A percentile compares a stretch with the other conserved stretches of the same genome.
These are phyloP conservation scores for Sporobolomyces roseus DNA, from an alignment of 768 basidiomycete genomes.

Conservation along the genomic window DNA sequence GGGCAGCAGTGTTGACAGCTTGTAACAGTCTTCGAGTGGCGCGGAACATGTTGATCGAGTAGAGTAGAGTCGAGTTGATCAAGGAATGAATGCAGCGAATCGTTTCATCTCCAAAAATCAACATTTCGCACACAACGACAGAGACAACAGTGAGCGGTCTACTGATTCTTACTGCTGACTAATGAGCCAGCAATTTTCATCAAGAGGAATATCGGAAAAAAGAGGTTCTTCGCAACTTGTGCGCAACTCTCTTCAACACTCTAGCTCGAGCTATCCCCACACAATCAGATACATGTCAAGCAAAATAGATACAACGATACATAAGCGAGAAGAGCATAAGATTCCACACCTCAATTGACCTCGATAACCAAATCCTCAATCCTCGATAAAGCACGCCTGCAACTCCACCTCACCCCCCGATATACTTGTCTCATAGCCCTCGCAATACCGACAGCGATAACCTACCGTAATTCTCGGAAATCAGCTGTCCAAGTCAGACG, in stretches of 20 bases:
- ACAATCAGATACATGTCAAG: too few relatives aligned
- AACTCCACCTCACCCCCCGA: slow-evolving; percentile 15
- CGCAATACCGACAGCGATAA: slow-evolving; percentile 22
- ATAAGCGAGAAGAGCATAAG: too few relatives aligned
- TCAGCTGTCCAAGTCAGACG: not conserved
- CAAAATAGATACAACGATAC: too few relatives aligned
- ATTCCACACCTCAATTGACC: slow-evolving; percentile 15
- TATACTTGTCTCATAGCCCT: slow-evolving; percentile 9
- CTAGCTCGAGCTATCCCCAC: too few relatives aligned
- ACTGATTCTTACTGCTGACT: too few relatives aligned
- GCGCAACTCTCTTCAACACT: too few relatives aligned
- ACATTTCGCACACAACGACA: too few relatives aligned
- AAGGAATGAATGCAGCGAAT: not conserved
- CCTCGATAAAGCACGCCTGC: not conserved
- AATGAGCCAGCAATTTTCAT: too few relatives aligned
- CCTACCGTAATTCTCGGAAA: slow-evolving; percentile 3
- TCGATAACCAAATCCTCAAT: slow-evolving; percentile 37
- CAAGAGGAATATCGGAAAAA: too few relatives aligned
- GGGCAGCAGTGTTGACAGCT: not conserved
- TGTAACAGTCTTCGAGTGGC: slow-evolving; percentile 17
- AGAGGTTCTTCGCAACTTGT: too few relatives aligned
- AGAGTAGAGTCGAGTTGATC: not conserved
- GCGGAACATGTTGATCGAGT: slow-evolving; percentile 27
- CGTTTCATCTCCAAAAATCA: too few relatives aligned
- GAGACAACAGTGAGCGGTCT: too few relatives aligned